Conservation (phyloP, 1,284 basidiomycete species). For the Sporisorium sorghi region DNA sequence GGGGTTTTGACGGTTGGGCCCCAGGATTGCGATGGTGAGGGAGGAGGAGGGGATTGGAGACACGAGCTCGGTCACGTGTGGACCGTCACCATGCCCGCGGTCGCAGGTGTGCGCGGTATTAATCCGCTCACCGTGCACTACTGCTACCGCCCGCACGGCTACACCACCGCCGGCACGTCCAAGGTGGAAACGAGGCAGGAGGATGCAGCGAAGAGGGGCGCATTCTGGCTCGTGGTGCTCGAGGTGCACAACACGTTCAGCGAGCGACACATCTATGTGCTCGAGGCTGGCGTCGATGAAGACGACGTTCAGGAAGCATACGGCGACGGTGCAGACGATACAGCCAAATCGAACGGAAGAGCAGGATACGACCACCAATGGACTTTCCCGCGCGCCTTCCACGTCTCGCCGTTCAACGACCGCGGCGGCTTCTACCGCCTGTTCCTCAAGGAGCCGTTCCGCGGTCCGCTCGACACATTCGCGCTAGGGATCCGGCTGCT, state of each 20-base stretch:
- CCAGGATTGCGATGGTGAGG: slow-evolving; percentile 30
- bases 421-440: slow-evolving; percentile 77
- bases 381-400: slow-evolving; percentile 79
- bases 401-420: slow-evolving; percentile 85
- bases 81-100: slow-evolving; percentile 77
- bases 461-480: slow-evolving; percentile 1
- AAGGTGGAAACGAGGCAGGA: not conserved
- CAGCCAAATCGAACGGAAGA: not conserved
- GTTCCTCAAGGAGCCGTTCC: slow-evolving; percentile 52
- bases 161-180: not conserved
- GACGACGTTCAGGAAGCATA: no score
- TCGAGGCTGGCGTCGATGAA: slow-evolving; percentile 71
- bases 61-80: slow-evolving; percentile 48
- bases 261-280: slow-evolving; percentile 76
- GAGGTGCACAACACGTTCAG: slow-evolving; percentile 85
- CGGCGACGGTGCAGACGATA: no score
- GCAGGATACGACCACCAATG: slow-evolving; percentile 75
- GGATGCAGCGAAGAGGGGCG: slow-evolving; percentile 26
- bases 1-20: slow-evolving; percentile 39
- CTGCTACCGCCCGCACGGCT: slow-evolving; percentile 72
- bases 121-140: slow-evolving; percentile 82
- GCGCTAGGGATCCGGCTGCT: slow-evolving; percentile 46
- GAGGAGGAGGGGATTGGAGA: slow-evolving; percentile 9
- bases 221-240: slow-evolving; percentile 73
- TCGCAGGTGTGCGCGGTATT: slow-evolving; percentile 78